Percentiles rank a stretch among this genome's conserved stretches.
Evolutionary conservation across 2,329 filamentous ascomycete genomes (phyloP).

Genomic region (Sporothrix euskadiensis): DNA sequence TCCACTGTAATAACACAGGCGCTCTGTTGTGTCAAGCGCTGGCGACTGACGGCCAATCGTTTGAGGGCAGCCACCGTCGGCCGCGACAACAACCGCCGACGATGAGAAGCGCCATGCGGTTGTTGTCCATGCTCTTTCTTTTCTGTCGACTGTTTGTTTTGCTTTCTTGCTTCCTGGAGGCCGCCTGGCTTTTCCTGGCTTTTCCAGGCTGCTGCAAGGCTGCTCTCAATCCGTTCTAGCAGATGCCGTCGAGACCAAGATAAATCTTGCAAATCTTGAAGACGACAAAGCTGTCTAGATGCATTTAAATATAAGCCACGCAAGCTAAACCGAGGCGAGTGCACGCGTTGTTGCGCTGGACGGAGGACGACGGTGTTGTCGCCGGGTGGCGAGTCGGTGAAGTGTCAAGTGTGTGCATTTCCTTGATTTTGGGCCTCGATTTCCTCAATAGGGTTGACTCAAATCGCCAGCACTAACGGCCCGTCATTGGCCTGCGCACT

Average conservation of each 20-base stretch:
- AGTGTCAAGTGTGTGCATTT: neutral
- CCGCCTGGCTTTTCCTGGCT: neutral
- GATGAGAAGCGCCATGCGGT: neutral
- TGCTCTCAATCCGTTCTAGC: neutral
- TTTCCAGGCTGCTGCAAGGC: neutral
- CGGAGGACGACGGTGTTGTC: neutral
- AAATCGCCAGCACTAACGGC: neutral
- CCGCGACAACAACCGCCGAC: conserved; percentile 19
- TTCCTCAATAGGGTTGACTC: neutral
- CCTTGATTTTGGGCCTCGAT: neutral
- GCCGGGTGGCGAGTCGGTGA: conserved; percentile 5
- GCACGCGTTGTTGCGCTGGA: conserved; percentile 8
- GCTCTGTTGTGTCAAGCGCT: conserved; percentile 21
- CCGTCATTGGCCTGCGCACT: conserved; percentile 9
- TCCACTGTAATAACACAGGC: neutral
- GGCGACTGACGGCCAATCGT: conserved; percentile 27
- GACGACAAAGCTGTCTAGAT: neutral
- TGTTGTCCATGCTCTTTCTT: neutral
- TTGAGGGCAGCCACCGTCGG: neutral
- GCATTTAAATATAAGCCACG: too few relatives aligned
- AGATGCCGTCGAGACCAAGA: neutral
- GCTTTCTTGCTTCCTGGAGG: neutral
- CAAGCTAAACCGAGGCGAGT: neutral
- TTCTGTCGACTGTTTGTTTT: neutral
- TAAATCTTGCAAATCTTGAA: neutral